Base-by-base conservation (phyloP, 1,284 basidiomycete species). In the Ceratobasidium sp. region DNA sequence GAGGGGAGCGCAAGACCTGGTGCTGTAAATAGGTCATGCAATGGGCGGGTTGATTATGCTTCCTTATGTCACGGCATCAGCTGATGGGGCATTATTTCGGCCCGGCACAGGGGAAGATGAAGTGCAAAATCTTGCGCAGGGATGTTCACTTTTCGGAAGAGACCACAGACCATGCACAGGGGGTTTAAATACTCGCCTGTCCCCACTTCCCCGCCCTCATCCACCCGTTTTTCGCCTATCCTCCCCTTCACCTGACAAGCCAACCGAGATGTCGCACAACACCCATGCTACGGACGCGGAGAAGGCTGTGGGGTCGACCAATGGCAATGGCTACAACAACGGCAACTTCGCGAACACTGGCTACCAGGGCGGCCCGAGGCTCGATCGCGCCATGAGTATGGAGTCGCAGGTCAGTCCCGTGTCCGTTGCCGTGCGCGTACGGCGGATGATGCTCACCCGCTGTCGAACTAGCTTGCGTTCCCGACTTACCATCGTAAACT, bases 401-500 rank as follows among this genome's bases (percentile, higher is more conserved):
- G 55, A 58, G 18, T 35, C 55, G 5, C 55, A 58, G 55, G 55
- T 41, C 16, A 58, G 55, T 58, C 18, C 30, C 28, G 55, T 14
- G 18, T 38, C 30, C 28, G 18, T 55, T 26, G n/a, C 18, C 35
- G 32, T 18, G 8, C 18, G 18, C 13, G 8, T 3, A 16, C 32
- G 55, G 35, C 11, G 35, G 35, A 38, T 38, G 35, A 38, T 38
- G 35, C 35, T 38, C 35, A 38, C 35, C 35, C 35, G 35, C 35
- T 58, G 52, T 23, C 52, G 52, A 21, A 11, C 30, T 58, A 58
- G 55, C 55, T 28, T 58, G 55, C 55, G 55, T 58, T 58, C 55
- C 55, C 55, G 55, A 30, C 35, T 32, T 59, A 47, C 78, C 82
- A 82, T 76, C 77, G 84, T 59, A 81, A 80, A 59, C 81, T 86